A percentile compares a stretch with the other conserved stretches of the same genome.
These are phyloP conservation scores for Mitragyna speciosa DNA, from an alignment of 257 asterid genomes.

Conservation along the genomic window DNA sequence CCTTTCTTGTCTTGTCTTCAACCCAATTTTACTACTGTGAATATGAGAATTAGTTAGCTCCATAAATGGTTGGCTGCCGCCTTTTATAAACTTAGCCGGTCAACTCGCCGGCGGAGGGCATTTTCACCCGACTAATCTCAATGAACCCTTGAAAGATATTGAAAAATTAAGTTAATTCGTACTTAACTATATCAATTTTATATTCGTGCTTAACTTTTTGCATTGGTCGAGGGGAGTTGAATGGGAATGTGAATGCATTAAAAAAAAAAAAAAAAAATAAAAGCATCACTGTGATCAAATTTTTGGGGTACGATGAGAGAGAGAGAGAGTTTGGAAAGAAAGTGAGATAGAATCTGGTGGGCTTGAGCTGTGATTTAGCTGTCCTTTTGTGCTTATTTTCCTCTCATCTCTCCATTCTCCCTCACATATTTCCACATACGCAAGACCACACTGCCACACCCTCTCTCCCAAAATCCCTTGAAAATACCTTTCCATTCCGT, in stretches of 20 bases:
- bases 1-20: not conserved
- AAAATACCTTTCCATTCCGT: constrained; percentile 13
- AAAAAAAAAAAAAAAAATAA: constrained; percentile 4
- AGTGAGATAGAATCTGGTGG: constrained; percentile 49
- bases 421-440: constrained; percentile 26
- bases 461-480: constrained; percentile 38
- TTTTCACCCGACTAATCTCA: not conserved
- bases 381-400: constrained; percentile 30
- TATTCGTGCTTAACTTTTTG: not conserved
- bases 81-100: not conserved
- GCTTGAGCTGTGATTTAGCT: constrained; percentile 94
- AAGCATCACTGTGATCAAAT: constrained; percentile 27
- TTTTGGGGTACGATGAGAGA: constrained; percentile 25
- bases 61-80: not conserved
- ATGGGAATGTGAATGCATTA: not conserved
- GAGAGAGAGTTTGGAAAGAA: constrained; percentile 30
- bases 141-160: not conserved
- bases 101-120: constrained; percentile 8
- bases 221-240: not conserved
- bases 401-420: constrained; percentile 21
- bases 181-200: not conserved
- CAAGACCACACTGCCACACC: not conserved
- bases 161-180: not conserved
- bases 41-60: no score
- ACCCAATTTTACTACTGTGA: not conserved